Percentiles rank a stretch among this genome's conserved stretches.
These are phyloP conservation scores for Scytalidium sp. DNA, from an alignment of 2,329 filamentous ascomycete species.

Conservation along the genomic window DNA sequence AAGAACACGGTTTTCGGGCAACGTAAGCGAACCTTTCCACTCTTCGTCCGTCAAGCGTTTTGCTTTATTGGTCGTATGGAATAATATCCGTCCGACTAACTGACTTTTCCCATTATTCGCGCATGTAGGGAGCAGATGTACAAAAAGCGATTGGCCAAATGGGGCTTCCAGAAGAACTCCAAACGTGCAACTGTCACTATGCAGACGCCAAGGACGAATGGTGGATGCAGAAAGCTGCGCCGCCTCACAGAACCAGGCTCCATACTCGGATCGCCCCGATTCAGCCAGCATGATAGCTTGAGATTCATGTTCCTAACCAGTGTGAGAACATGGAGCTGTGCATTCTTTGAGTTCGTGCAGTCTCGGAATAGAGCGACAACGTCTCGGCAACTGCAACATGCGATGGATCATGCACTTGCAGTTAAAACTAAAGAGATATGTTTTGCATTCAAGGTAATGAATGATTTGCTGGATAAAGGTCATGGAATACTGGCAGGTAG, in stretches of 20 bases:
- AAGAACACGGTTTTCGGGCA: constrained; percentile 16
- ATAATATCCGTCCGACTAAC: no score
- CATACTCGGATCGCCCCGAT: neutral
- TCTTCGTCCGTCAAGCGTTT: neutral
- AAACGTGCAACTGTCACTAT: constrained; percentile 4
- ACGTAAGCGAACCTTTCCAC: constrained; percentile 12
- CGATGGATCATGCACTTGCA: neutral
- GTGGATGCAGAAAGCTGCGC: neutral
- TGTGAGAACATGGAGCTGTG: constrained; percentile 6
- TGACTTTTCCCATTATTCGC: no score
- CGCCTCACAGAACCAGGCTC: neutral
- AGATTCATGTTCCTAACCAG: neutral
- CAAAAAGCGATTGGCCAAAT: constrained; percentile 22
- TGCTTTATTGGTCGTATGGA: neutral
- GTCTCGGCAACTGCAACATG: no score
- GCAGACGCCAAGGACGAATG: no score
- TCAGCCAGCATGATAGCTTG: no score
- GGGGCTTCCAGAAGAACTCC: constrained; percentile 16
- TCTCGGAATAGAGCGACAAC: neutral
- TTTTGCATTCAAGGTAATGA: constrained; percentile 13
- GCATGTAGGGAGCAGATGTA: constrained; percentile 20
- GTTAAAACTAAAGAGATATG: constrained; percentile 9
- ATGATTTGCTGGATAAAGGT: constrained; percentile 10
- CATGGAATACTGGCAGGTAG: constrained; percentile 17
- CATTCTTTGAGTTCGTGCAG: constrained; percentile 8